Evolutionary conservation across 805 yeast species (phyloP), one percentile per base, ranked within the genome.

Genomic region (Isabelozyma pseudorhagii): DNA sequence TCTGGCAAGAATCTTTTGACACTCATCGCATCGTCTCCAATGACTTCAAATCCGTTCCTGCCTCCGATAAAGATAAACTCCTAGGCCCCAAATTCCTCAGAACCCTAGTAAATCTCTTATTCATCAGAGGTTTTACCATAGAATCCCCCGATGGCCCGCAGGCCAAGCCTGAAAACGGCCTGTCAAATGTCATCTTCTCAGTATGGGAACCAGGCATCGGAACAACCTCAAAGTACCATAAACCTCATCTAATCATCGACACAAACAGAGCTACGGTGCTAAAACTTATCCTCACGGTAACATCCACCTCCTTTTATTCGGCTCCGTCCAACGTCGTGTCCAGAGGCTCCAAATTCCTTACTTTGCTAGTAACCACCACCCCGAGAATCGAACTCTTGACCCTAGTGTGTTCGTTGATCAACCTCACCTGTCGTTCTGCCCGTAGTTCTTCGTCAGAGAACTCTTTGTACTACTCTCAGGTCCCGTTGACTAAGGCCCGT

Each of bases 141-240:
- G 50, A 50, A 8, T 7, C 42, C 10, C 18, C 46, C n/a, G 55
- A 41, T 40, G 11, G 42, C 47, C 28, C 21, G 31, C 49, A 50
- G 41, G 41, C 28, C 11, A 42, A 39, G 8, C 48, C 14, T 27
- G 36, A 44, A 17, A 49, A 62, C 18, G 64, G 66, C 28, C 25
- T 21, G 25, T 21, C 25, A 5, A 66, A 68, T 6, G 54, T 63
- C 4, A 76, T 76, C 21, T 68, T 66, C 46, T 54, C 71, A 7
- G 72, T 86, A 1, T 91, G 97, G 97, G 96, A 88, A 57, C 82
- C 87, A 3, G 97, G 97, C 5, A 76, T 91, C 31, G 92, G 89
- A 2, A 62, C 71, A 3, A 67, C 78, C 1, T 50, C 63, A 5
- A 63, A 57, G 46, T 64, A 59, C 48, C 46, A 17, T 6, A 45